Base-by-base conservation (phyloP, 73 alveolate species). In the Paramecium sexaurelia region DNA sequence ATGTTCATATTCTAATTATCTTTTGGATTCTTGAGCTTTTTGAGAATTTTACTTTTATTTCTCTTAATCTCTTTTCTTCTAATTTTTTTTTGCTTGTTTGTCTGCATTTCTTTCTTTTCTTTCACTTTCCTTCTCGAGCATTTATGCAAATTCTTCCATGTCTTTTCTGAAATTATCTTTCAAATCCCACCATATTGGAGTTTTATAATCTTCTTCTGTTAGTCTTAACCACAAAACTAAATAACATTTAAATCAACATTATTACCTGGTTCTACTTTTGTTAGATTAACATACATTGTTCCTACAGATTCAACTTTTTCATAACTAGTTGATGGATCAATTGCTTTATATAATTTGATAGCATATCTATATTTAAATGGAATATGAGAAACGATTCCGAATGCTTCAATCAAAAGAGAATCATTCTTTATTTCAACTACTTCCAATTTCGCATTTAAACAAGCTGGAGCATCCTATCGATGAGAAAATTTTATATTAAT, bases 111-210 rank as follows among this genome's bases (percentile, higher is more conserved):
- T 78, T 8, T 78, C 90, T 33, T 78, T 78, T 24, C 73, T 78
- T 78, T 78, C 90, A 22, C 75, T 41, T 33, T 78, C 90, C 17
- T 78, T 40, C 24, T 78, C 90, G 9, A 78, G 29, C 90, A 78
- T 29, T 78, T 78, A 8, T 5, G 71, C 75, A 78, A 78, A 78
- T n/a, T 78, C 90, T 29, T 78, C 69, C 90, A 78, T 78, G 19
- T 78, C 90, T 78, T 45, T 78, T 78, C 90, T 78, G 9, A 19
- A 78, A 78, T 78, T 78, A 24, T 78, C 90, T 45, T 45, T 78
- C 55, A 78, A 15, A 45, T 78, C 90, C 90, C 90, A 78, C 90
- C 90, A 78, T 9, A 78, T 78, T 2, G 68, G 90, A 10, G 90
- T 78, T 40, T 78, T 78, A 19, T 40, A 22, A 78, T 78, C 90